phyloP scores from a whole-genome alignment of 768 basidiomycete species.

The Cyathus striatus region DNA sequence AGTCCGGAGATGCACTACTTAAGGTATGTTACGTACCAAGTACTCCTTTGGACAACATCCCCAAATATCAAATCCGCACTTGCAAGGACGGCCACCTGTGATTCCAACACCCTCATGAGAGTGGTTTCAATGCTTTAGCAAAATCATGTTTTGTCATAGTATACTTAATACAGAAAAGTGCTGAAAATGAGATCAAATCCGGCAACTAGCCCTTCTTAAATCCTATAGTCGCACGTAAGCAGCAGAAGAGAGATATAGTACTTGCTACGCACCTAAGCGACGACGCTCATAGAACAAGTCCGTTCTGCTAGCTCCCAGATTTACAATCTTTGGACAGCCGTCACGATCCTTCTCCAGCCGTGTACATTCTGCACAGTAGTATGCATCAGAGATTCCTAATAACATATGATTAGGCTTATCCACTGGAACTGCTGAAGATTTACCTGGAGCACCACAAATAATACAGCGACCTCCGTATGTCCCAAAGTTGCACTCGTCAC shows the following conservation, averaged over 20 bases:
- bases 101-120: no score
- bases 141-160: no score
- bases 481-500: slow-evolving; percentile 99
- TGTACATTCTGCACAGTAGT: slow-evolving; percentile 98
- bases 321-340: slow-evolving; percentile 97
- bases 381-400: slow-evolving; percentile 98
- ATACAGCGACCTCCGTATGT: slow-evolving; percentile 97
- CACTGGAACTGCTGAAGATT: no score
- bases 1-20: no score
- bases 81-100: no score
- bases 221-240: slow-evolving; percentile 29
- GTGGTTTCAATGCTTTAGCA: no score
- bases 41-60: no score
- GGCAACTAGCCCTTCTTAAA: slow-evolving; percentile 63
- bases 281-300: slow-evolving; percentile 91
- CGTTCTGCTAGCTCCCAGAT: slow-evolving; percentile 90
- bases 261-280: slow-evolving; percentile 56
- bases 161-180: no score
- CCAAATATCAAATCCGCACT: no score
- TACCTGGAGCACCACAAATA: slow-evolving; percentile 94
- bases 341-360: slow-evolving; percentile 95
- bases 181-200: not conserved
- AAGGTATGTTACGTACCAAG: no score
- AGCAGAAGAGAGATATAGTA: not conserved
- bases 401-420: not conserved